A percentile compares a stretch with the other conserved stretches of the same genome.
These are phyloP conservation scores for Pneumocystis sp. DNA, from an alignment of 1,139 yeast genomes.

Conservation along the genomic window DNA sequence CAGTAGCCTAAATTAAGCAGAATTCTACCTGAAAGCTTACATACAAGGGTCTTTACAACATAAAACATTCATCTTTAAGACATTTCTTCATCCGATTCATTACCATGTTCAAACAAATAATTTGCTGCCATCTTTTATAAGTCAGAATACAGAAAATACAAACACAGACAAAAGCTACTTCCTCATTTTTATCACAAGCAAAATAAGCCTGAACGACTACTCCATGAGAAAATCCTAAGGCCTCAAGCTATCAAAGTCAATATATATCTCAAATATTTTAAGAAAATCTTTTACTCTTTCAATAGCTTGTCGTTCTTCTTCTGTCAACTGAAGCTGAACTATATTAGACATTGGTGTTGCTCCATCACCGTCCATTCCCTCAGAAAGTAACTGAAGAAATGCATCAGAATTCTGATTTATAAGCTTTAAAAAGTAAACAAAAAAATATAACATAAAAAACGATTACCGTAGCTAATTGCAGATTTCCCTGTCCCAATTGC, in stretches of 20 bases:
- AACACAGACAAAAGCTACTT: conserved; percentile 32
- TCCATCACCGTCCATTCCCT: conserved; percentile 23
- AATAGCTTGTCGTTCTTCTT: conserved; percentile 79
- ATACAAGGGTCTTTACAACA: neutral
- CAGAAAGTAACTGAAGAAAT: conserved; percentile 45
- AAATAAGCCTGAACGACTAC: conserved; percentile 85
- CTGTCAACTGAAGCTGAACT: conserved; percentile 46
- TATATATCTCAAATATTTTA: neutral
- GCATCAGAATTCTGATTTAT: conserved; percentile 80
- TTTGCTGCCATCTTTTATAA: conserved; percentile 9
- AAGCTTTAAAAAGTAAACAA: conserved; percentile 13
- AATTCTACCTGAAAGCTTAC: neutral
- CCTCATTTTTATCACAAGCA: conserved; percentile 97
- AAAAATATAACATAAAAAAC: neutral
- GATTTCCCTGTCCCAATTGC: conserved; percentile 69
- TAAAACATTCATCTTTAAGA: neutral
- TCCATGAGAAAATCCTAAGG: conserved; percentile 79
- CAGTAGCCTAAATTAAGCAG: neutral
- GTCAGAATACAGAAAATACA: neutral
- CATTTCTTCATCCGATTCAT: conserved; percentile 15
- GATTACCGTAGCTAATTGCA: conserved; percentile 58
- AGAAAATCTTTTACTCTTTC: conserved; percentile 30
- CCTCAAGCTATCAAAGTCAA: conserved; percentile 38
- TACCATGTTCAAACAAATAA: conserved; percentile 19
- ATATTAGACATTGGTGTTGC: conserved; percentile 25